Evolutionary conservation across 139 green algal genomes (phyloP).

Genomic region (Chlorella sp.): DNA sequence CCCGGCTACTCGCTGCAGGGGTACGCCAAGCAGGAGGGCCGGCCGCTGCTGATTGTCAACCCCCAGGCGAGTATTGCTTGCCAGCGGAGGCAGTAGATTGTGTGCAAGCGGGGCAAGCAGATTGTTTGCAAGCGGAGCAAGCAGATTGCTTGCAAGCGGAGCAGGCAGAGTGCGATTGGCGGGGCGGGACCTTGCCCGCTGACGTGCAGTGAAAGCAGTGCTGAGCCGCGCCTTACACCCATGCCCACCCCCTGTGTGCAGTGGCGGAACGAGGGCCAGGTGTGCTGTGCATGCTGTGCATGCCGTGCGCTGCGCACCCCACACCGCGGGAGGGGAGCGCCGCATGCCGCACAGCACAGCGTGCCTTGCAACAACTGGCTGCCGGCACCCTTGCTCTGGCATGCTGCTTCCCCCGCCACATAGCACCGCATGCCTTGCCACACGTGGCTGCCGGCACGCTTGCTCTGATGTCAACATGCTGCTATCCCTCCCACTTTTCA

Average conservation of each 20-base stretch:
- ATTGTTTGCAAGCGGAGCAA: too few relatives aligned
- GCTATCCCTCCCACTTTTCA: not conserved
- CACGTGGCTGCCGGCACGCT: too few relatives aligned
- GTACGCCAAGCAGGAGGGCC: slow-evolving; percentile 37
- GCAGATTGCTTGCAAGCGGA: not conserved
- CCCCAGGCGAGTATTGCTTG: slow-evolving; percentile 38
- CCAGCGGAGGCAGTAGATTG: not conserved
- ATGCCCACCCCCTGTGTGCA: not conserved
- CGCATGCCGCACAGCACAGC: too few relatives aligned
- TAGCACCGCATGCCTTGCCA: too few relatives aligned
- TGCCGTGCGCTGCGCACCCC: too few relatives aligned
- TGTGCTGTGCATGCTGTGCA: too few relatives aligned
- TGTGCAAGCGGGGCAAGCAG: not conserved
- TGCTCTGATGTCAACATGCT: too few relatives aligned
- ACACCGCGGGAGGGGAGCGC: too few relatives aligned
- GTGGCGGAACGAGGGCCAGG: slow-evolving; percentile 42
- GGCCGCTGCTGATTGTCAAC: slow-evolving; percentile 56
- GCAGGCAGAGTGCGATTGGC: not conserved
- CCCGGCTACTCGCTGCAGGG: not conserved
- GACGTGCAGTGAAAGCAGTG: not conserved
- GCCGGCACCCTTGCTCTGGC: too few relatives aligned
- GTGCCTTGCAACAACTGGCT: too few relatives aligned
- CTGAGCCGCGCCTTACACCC: not conserved
- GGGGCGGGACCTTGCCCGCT: too few relatives aligned
- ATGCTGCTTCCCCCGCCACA: too few relatives aligned